A percentile compares a stretch with the other conserved stretches of the same genome.
Evolutionary conservation across 2,329 filamentous ascomycete genomes (phyloP).

Genomic region (Huntiella savannae): DNA sequence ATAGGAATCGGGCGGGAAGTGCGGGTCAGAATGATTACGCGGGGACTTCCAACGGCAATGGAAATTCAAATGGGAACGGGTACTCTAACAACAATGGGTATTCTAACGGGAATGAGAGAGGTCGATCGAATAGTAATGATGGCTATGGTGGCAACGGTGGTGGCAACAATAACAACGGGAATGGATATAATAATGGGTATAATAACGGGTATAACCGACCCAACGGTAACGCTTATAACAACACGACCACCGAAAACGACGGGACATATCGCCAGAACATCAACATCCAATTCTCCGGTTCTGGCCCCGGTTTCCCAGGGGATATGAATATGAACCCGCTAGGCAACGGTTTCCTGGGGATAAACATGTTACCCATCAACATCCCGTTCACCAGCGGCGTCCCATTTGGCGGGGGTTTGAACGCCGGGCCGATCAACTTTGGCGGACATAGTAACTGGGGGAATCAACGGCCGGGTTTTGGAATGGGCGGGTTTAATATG

Average conservation of each 20-base stretch:
- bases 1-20: no score
- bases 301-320: neutral
- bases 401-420: neutral
- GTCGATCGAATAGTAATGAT: neutral
- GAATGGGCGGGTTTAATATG: slow-evolving; percentile 1
- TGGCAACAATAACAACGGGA: neutral
- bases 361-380: slow-evolving; percentile 5
- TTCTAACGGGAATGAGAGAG: neutral
- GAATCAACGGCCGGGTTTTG: slow-evolving; percentile 1
- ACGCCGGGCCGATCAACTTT: slow-evolving; percentile 3
- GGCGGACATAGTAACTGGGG: neutral
- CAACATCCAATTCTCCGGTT: slow-evolving; percentile 5
- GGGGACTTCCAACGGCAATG: neutral
- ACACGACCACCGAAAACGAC: neutral
- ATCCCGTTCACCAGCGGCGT: slow-evolving; percentile 3
- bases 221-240: neutral
- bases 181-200: neutral
- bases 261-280: slow-evolving; percentile 4
- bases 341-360: neutral
- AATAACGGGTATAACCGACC: neutral
- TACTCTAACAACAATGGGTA: neutral
- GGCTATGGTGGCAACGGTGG: neutral
- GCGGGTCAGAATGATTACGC: neutral
- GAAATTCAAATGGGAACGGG: neutral
- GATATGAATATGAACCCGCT: slow-evolving; percentile 2